Conservation (phyloP, 139 green algal species). For the Chlorella sp. region DNA sequence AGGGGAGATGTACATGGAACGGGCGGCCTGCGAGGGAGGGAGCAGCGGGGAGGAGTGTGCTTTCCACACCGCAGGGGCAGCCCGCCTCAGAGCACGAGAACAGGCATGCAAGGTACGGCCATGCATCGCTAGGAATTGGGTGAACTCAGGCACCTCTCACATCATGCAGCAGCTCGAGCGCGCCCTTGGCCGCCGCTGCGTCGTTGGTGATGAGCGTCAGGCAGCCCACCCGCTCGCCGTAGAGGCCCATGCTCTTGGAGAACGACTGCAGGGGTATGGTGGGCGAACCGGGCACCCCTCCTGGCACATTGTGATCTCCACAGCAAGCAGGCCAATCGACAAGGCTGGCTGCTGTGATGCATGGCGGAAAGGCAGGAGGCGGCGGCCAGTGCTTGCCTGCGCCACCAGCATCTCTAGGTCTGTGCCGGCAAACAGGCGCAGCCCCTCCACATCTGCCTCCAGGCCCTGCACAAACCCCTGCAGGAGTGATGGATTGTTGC, state of each 20-base stretch:
- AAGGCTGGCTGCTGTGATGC: too few species aligned
- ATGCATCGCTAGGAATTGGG: too few species aligned
- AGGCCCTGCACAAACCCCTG: slow-evolving; percentile 80
- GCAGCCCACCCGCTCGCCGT: slow-evolving; percentile 93
- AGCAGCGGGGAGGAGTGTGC: too few species aligned
- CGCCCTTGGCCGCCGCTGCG: slow-evolving; percentile 63
- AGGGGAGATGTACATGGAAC: slow-evolving; percentile 61
- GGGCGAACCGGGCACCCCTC: too few species aligned
- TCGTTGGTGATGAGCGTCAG: slow-evolving; percentile 78
- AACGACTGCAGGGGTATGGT: slow-evolving; percentile 73
- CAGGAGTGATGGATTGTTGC: slow-evolving; percentile 45
- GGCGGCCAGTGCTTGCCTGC: not conserved
- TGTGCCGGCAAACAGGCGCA: slow-evolving; percentile 84
- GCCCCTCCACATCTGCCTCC: slow-evolving; percentile 89
- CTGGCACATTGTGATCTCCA: too few species aligned
- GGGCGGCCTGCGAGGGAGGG: slow-evolving; percentile 36
- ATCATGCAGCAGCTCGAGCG: slow-evolving; percentile 11
- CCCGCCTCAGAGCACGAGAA: too few species aligned
- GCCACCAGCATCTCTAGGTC: slow-evolving; percentile 88
- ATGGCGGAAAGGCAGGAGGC: too few species aligned
- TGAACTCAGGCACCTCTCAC: not conserved
- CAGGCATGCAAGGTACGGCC: too few species aligned
- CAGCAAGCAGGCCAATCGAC: too few species aligned
- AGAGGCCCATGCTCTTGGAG: slow-evolving; percentile 98
- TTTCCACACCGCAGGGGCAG: too few species aligned